Evolutionary conservation across 148 eudicot genomes (phyloP).

Genomic region (Chenopodium suecicum): DNA sequence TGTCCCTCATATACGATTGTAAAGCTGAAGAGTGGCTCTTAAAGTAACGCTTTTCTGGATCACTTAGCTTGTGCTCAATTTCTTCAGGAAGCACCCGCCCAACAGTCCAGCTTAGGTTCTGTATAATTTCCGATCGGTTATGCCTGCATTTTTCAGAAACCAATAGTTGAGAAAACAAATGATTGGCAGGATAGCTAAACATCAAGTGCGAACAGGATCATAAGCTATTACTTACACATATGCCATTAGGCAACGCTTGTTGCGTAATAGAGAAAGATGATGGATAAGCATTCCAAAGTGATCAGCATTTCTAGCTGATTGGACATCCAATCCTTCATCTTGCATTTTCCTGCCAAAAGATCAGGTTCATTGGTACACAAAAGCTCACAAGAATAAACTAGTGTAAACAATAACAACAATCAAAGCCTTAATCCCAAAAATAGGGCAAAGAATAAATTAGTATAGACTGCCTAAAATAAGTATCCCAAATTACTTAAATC

Average conservation of each 20-base stretch:
- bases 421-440: no score
- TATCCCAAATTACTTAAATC: neutral
- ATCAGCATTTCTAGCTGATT: conserved; percentile 66
- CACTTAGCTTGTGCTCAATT: conserved; percentile 75
- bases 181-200: neutral
- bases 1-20: conserved; percentile 56
- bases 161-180: conserved; percentile 1
- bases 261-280: conserved; percentile 81
- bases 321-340: conserved; percentile 60
- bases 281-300: conserved; percentile 90
- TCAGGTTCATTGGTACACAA: neutral
- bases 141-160: conserved; percentile 40
- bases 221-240: conserved; percentile 52
- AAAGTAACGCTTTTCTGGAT: conserved; percentile 71
- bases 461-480: neutral
- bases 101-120: conserved; percentile 70
- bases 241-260: conserved; percentile 93
- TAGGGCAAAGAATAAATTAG: neutral
- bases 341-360: conserved; percentile 69
- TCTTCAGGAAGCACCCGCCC: conserved; percentile 74
- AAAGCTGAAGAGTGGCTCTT: conserved; percentile 62
- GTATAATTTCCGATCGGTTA: conserved; percentile 74
- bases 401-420: neutral
- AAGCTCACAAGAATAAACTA: neutral
- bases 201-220: neutral